These are phyloP conservation scores for Fusarium torreyae DNA, from an alignment of 2,329 filamentous ascomycete species.

Conservation along the genomic window DNA sequence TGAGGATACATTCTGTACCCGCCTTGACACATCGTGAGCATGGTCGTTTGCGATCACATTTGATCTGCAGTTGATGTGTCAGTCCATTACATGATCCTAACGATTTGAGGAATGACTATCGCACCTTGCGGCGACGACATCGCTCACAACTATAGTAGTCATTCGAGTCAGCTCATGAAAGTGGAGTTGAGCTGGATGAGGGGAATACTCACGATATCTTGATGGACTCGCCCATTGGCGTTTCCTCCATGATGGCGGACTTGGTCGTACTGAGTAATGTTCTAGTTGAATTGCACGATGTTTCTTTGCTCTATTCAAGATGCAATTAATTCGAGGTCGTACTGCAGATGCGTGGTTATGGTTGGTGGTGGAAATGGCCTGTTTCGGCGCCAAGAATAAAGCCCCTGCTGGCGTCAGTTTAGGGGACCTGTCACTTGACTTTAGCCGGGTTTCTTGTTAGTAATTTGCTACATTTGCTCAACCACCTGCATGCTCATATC, in stretches of 20 bases:
- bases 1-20: conserved; percentile 58
- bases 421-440: conserved; percentile 42
- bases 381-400: conserved; percentile 36
- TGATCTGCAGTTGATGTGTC: conserved; percentile 58
- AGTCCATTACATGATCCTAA: background rate
- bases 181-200: conserved; percentile 18
- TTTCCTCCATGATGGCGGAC: conserved; percentile 51
- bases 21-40: conserved; percentile 65
- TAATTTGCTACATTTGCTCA: background rate
- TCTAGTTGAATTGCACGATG: background rate
- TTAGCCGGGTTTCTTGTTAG: background rate
- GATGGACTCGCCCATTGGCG: conserved; percentile 55
- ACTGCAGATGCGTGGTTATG: conserved; percentile 9
- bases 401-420: background rate
- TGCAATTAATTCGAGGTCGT: background rate
- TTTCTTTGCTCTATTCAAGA: background rate
- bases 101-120: background rate
- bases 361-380: conserved; percentile 27
- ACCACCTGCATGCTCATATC: too few relatives aligned
- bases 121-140: conserved; percentile 61
- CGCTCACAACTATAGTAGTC: conserved; percentile 57
- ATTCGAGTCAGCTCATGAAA: conserved; percentile 22
- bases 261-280: background rate
- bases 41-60: conserved; percentile 67
- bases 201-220: conserved; percentile 55